Conservation (phyloP, 345 rosid species). For the Triadica sebifera region DNA sequence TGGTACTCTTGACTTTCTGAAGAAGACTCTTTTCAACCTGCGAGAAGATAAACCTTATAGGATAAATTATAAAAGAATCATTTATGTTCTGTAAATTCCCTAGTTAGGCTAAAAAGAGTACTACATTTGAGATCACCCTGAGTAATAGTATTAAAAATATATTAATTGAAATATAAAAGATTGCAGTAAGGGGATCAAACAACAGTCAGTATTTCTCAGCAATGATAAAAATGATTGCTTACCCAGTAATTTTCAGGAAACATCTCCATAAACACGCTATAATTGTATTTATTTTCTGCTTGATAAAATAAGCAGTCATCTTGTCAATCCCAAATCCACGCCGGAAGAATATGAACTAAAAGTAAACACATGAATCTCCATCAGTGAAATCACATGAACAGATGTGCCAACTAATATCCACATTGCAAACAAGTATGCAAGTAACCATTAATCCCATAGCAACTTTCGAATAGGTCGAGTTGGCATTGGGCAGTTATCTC, state of each 20-base stretch:
- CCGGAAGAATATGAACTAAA: constrained; percentile 62
- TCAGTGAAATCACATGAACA: neutral
- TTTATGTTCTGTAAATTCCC: neutral
- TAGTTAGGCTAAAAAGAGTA: neutral
- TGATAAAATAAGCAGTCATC: constrained; percentile 50
- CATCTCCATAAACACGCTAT: constrained; percentile 48
- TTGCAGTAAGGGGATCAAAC: neutral
- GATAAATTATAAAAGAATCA: too few relatives aligned
- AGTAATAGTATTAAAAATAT: neutral
- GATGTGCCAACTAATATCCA: neutral
- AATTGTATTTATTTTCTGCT: constrained; percentile 53
- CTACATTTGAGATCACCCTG: neutral
- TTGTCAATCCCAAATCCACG: constrained; percentile 81
- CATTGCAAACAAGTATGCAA: too few relatives aligned
- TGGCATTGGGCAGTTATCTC: neutral
- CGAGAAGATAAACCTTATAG: too few relatives aligned
- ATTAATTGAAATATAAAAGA: neutral
- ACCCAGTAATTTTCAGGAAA: constrained; percentile 58
- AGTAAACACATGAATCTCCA: constrained; percentile 3
- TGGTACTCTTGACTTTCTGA: constrained; percentile 28
- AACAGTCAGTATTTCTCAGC: neutral
- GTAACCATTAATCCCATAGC: neutral
- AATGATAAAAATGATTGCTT: neutral
- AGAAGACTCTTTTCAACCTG: constrained; percentile 45
- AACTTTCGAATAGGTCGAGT: neutral